Evolutionary conservation across 148 eudicot genomes (phyloP).

Genomic region (Oxyria digyna): DNA sequence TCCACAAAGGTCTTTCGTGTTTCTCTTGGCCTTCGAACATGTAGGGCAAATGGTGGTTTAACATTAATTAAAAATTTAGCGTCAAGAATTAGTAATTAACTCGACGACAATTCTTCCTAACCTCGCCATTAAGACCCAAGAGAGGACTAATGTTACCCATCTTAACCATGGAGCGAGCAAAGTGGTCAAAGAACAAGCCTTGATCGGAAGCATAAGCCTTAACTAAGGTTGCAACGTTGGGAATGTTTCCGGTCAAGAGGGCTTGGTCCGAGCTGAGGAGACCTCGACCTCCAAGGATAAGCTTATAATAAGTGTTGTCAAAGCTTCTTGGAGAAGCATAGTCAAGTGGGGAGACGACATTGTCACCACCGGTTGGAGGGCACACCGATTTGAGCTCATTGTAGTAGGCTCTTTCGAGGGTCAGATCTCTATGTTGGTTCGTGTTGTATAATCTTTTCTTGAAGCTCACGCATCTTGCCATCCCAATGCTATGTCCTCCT

Average conservation of each 20-base stretch:
- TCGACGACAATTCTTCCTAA: conserved; percentile 59
- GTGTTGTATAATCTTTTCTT: conserved; percentile 63
- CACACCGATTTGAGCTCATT: conserved; percentile 48
- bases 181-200: conserved; percentile 49
- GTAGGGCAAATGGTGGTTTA: too few species aligned
- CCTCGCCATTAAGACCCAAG: conserved; percentile 52
- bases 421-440: conserved; percentile 53
- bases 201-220: conserved; percentile 44
- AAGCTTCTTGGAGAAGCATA: conserved; percentile 51
- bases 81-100: conserved; percentile 17
- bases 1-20: too few species aligned
- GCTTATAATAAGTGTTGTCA: conserved; percentile 80
- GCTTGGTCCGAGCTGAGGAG: conserved; percentile 61
- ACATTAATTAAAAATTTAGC: too few species aligned
- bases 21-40: too few species aligned
- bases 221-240: conserved; percentile 33
- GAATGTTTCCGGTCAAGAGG: conserved; percentile 44
- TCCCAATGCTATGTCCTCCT: conserved; percentile 83
- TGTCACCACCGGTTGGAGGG: conserved; percentile 60
- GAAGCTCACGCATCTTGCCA: conserved; percentile 68
- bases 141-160: conserved; percentile 65
- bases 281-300: conserved; percentile 59
- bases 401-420: conserved; percentile 46
- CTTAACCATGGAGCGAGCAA: conserved; percentile 66
- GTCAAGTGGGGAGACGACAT: conserved; percentile 54